Conservation (phyloP, 345 rosid genomes). For the Nephelium lappaceum region DNA sequence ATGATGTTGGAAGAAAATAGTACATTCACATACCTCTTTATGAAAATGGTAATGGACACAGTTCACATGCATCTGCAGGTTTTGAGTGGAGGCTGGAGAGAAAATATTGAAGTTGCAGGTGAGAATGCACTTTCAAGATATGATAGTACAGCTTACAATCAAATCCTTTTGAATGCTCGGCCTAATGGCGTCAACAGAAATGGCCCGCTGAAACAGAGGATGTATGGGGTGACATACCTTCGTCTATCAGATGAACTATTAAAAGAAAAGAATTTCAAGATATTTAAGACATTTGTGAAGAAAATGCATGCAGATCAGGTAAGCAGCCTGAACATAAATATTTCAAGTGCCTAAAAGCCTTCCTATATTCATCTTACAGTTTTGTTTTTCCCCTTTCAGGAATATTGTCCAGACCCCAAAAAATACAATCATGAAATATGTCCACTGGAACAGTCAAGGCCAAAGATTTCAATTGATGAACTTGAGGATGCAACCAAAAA, state of each 20-base stretch:
- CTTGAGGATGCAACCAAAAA: constrained; percentile 65
- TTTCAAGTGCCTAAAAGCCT: not conserved
- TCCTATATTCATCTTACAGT: not conserved
- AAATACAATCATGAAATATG: constrained; percentile 55
- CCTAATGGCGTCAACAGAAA: constrained; percentile 68
- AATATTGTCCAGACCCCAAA: constrained; percentile 49
- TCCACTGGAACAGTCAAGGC: constrained; percentile 51
- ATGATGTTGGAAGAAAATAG: not conserved
- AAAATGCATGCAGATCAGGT: constrained; percentile 89
- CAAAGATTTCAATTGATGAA: constrained; percentile 46
- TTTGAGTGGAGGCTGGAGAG: constrained; percentile 76
- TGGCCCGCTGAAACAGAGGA: constrained; percentile 53
- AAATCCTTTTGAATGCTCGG: constrained; percentile 75
- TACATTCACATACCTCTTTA: constrained; percentile 18
- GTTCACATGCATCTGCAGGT: constrained; percentile 50
- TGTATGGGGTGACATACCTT: constrained; percentile 77
- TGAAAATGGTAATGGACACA: constrained; percentile 6
- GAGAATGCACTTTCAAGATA: constrained; percentile 81
- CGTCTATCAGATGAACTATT: constrained; percentile 58
- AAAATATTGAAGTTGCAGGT: constrained; percentile 75
- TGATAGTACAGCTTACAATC: constrained; percentile 69
- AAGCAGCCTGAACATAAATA: constrained; percentile 14
- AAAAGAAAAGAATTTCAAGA: constrained; percentile 46
- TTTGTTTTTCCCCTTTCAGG: constrained; percentile 35
- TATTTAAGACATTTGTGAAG: constrained; percentile 73